These are phyloP conservation scores for Mycosphaerella arachidis DNA, from an alignment of 2,329 filamentous ascomycete species.

Conservation along the genomic window DNA sequence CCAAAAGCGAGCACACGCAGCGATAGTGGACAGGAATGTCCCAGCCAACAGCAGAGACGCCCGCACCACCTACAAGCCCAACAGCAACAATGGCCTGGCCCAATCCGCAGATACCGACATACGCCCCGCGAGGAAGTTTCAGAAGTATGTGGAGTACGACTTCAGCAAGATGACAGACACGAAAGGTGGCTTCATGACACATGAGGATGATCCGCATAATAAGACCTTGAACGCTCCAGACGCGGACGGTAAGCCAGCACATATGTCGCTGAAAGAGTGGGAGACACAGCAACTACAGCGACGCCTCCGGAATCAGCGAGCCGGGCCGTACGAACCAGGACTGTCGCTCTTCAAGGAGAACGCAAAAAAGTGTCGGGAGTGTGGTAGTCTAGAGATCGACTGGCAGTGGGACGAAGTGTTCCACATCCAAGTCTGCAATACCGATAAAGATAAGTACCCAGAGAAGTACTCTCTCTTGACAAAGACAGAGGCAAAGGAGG, in stretches of 20 bases:
- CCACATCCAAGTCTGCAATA: slow-evolving; percentile 66
- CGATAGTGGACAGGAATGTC: slow-evolving; percentile 48
- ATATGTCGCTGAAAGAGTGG: slow-evolving; percentile 91
- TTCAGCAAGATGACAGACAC: slow-evolving; percentile 98
- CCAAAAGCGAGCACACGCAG: slow-evolving; percentile 67
- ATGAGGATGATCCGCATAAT: slow-evolving; percentile 87
- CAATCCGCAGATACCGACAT: slow-evolving; percentile 51
- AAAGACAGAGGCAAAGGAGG: slow-evolving; percentile 92
- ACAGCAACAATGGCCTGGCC: slow-evolving; percentile 29
- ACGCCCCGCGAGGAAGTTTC: slow-evolving; percentile 78
- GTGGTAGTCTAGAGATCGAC: slow-evolving; percentile 79
- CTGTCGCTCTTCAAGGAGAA: slow-evolving; percentile 67
- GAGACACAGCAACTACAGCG: slow-evolving; percentile 73
- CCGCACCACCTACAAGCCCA: slow-evolving; percentile 35
- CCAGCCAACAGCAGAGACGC: slow-evolving; percentile 67
- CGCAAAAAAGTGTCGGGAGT: slow-evolving; percentile 74
- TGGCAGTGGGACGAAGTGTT: slow-evolving; percentile 92
- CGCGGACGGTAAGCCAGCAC: slow-evolving; percentile 65
- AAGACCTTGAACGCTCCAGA: slow-evolving; percentile 61
- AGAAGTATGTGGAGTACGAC: slow-evolving; percentile 95
- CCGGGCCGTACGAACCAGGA: slow-evolving; percentile 83
- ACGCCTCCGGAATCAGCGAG: slow-evolving; percentile 66
- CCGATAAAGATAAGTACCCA: slow-evolving; percentile 82
- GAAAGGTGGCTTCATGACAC: slow-evolving; percentile 89
- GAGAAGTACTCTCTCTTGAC: slow-evolving; percentile 94